Evolutionary conservation across 2,329 filamentous ascomycete genomes (phyloP), one percentile per base, ranked within the genome.

Genomic region (Mollisia scopiformis): DNA sequence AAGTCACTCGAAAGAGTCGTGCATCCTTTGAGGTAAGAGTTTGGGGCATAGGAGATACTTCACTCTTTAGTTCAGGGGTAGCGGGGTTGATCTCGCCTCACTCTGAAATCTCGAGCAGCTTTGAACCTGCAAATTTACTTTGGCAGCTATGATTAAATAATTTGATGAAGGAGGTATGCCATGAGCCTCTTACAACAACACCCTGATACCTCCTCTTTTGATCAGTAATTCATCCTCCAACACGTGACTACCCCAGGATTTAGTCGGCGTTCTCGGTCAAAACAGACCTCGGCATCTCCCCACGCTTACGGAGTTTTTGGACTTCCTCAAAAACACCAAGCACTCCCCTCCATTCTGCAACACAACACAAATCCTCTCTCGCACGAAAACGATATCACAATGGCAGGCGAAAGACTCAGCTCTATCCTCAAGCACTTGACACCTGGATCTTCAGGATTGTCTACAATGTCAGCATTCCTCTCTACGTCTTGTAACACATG

Each of bases 381-480:
- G 6, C 3, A 43, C n/a, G 23, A 1, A 43, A 7, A 41, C 41
- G 27, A 21, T 6, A 57, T 65, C 76, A 82, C 69, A 71, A 95
- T 94, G 91, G 89, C 92, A 69, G 84, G 88, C 64, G 92, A 97
- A 82, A 88, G 93, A 78, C 88, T 98, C 69, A 90, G 86, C 72
- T 93, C 90, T 68, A 90, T 98, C 72, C 84, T 97, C 71, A 93
- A 89, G 79, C 93, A 98, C 77, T 83, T 97, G 74, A 83, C 89
- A 62, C 90, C 92, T 54, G 85, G 85, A 69, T 87, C 88, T 71
- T 87, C 86, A 69, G 87, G 86, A 52, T 77, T 97, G 67, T 84
- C 86, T 69, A 81, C 87, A 64, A 91, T 97, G 93, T 96, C 85
- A 82, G 89, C 73, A 58, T 59, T n/a, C 30, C 56, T 50, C 16